Evolutionary conservation across 148 eudicot genomes (phyloP).

Genomic region (Rheum nobile): DNA sequence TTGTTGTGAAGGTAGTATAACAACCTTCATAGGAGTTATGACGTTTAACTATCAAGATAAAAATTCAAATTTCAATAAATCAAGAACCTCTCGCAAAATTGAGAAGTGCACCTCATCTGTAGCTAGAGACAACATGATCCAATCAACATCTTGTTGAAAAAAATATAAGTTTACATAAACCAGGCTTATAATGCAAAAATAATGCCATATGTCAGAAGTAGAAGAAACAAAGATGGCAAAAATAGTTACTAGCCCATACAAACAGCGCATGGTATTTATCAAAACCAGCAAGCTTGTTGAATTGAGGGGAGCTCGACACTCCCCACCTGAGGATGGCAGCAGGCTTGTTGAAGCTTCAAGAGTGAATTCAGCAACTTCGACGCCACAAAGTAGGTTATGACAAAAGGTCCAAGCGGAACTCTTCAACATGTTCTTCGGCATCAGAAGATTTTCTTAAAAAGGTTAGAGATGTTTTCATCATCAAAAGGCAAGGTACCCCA

Average conservation of each 20-base stretch:
- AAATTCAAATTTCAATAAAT: neutral
- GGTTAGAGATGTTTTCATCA: too few relatives aligned
- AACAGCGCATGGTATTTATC: too few relatives aligned
- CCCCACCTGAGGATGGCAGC: conserved; percentile 99
- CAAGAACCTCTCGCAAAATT: conserved; percentile 82
- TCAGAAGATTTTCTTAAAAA: too few relatives aligned
- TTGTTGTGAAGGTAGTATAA: conserved; percentile 68
- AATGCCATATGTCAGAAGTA: neutral
- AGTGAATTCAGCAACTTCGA: conserved; percentile 82
- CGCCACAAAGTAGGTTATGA: conserved; percentile 67
- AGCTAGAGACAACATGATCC: conserved; percentile 89
- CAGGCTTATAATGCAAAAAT: neutral
- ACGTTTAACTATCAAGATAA: neutral
- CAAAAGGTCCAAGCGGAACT: too few relatives aligned
- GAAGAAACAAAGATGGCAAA: too few relatives aligned
- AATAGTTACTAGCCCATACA: too few relatives aligned
- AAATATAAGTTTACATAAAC: conserved; percentile 13
- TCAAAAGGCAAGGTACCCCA: too few relatives aligned
- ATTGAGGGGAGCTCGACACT: conserved; percentile 81
- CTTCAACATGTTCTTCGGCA: too few relatives aligned
- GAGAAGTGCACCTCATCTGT: conserved; percentile 98
- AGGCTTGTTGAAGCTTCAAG: conserved; percentile 95
- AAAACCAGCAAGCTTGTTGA: too few relatives aligned
- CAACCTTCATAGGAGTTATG: conserved; percentile 33
- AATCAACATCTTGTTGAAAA: conserved; percentile 72